A percentile compares a stretch with the other conserved stretches of the same genome.
These are phyloP conservation scores for Pseudofabraea citricarpa DNA, from an alignment of 2,329 filamentous ascomycete species.

Conservation along the genomic window DNA sequence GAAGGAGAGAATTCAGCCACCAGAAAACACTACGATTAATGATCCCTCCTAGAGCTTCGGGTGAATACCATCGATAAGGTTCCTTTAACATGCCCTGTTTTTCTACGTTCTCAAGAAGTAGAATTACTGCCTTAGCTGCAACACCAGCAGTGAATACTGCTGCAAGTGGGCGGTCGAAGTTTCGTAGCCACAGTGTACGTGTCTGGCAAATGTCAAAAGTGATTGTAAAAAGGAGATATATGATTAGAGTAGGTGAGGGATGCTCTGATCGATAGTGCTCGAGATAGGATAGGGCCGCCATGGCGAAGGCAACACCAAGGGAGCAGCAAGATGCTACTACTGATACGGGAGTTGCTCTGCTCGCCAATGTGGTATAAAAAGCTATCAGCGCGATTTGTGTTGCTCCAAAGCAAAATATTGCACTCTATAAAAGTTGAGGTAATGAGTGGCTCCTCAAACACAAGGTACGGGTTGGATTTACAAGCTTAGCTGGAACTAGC, in stretches of 20 bases:
- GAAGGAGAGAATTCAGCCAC: slow-evolving; percentile 30
- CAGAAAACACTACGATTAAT: slow-evolving; percentile 28
- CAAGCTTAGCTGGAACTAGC: too few species aligned
- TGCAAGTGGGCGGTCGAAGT: background rate
- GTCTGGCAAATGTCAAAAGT: background rate
- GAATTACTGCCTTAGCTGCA: background rate
- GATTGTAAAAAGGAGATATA: background rate
- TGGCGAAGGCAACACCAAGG: too few species aligned
- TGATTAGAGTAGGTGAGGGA: background rate
- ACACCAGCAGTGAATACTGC: background rate
- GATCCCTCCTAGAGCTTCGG: slow-evolving; percentile 21
- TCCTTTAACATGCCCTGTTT: background rate
- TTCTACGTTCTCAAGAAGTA: background rate
- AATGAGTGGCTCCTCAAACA: too few species aligned
- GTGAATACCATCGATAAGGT: background rate
- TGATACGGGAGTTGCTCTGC: too few species aligned
- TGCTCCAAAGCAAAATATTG: too few species aligned
- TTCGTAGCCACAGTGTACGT: background rate
- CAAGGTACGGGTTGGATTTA: too few species aligned
- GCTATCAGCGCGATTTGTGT: too few species aligned
- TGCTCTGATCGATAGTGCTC: background rate
- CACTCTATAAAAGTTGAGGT: too few species aligned
- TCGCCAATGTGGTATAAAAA: too few species aligned
- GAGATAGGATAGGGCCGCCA: too few species aligned
- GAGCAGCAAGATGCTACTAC: too few species aligned